Evolutionary conservation across 2,329 filamentous ascomycete species (phyloP), one percentile per base, ranked within the genome.

Genomic region (Colletotrichum salicis): DNA sequence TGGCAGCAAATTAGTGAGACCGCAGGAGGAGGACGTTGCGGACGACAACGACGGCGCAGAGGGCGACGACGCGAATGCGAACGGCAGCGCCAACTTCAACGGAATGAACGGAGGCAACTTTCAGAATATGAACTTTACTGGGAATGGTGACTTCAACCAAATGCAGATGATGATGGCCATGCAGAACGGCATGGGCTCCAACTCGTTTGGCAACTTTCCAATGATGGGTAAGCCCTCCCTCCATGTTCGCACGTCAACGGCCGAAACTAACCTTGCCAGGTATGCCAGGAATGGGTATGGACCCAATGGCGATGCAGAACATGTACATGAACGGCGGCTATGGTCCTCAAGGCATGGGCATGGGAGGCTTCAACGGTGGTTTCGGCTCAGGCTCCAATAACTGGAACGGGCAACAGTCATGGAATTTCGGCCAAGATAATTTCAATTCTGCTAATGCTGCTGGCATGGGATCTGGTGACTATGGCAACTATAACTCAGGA

Each of bases 391-490:
- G 90, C 82, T 89, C 91, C 88, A 90, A 91, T 89, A 92, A 91
- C 87, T 94, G 92, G 92, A 93, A 92, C 87, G 88, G 88, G 87
- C 92, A 92, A 85, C 91, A 93, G 86, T 90, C 91, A 88, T 94
- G 92, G 92, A 93, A 92, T 91, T 90, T 90, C 88, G 90, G 90
- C 88, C 92, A 93, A 92, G 92, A 94, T 94, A 94, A 94, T 92
- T 94, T 90, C 91, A 95, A 91, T 91, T 86, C 92, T 89, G 89
- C 90, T 93, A 94, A 90, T 93, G 91, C 90, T 89, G 89, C 90
- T 88, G 90, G 91, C 88, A 93, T 93, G 89, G 91, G 90, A 85
- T 88, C 88, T 87, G 91, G 91, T 93, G 92, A 94, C 86, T 94
- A 89, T 90, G 92, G 92, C 86, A 88, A 89, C 86, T 91, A 92